Evolutionary conservation across 331 rosid species (phyloP).

Genomic region (Acacia pycnantha): DNA sequence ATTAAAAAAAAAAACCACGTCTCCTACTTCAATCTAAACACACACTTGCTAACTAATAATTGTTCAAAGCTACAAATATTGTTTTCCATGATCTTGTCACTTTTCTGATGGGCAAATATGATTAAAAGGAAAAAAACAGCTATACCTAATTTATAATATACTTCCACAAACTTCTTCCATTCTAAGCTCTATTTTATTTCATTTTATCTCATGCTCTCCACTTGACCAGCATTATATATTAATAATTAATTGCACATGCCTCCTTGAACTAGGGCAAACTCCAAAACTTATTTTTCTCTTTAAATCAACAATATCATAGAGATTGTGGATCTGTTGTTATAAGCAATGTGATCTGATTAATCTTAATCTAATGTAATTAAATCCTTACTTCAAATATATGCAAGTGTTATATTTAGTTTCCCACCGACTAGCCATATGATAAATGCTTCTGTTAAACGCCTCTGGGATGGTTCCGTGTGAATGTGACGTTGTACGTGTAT

Average conservation of each 20-base stretch:
- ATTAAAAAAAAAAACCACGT: no score
- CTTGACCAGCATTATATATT: neutral
- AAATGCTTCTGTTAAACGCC: neutral
- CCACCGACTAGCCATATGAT: neutral
- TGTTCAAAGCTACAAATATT: neutral
- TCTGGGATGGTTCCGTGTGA: neutral
- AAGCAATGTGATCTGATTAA: neutral
- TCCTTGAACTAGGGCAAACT: neutral
- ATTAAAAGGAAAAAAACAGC: neutral
- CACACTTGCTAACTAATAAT: neutral
- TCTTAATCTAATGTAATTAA: neutral
- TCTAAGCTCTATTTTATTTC: neutral
- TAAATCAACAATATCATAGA: neutral
- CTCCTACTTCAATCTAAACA: no score
- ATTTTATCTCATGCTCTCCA: no score
- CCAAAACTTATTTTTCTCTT: neutral
- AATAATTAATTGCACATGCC: constrained; percentile 8
- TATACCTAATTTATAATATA: neutral
- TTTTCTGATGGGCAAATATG: constrained; percentile 18
- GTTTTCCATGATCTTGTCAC: neutral
- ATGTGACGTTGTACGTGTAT: neutral
- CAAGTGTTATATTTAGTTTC: neutral
- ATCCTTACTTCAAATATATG: neutral
- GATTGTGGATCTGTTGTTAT: neutral
- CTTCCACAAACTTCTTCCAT: neutral